Base-by-base conservation (phyloP, 208 protist species). In the Trypanosoma scelopori region DNA sequence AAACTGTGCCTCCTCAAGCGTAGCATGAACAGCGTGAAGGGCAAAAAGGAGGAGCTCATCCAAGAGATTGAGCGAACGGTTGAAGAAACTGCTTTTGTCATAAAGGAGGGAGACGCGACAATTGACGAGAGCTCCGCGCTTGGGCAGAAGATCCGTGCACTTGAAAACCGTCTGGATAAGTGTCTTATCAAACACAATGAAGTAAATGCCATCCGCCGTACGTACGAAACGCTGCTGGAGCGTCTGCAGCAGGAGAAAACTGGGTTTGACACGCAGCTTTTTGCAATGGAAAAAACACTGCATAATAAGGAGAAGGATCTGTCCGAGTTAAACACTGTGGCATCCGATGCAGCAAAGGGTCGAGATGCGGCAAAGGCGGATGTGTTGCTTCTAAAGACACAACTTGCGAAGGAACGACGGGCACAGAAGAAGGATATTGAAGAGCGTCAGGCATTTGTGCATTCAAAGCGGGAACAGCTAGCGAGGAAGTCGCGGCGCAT, bases 141-240 rank as follows among this genome's bases (percentile, higher is more conserved):
- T n/a, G 85, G 87, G 5, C 82, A 94, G 56, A 92, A 97, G 48
- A 98, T 99, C 25, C 85, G 95, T 32, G 84, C 79, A 4, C 83
- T 99, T 6, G 96, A 99, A 74, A 98, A 98, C 69, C 76, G 94
- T 11, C 85, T 99, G 0, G 97, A 99, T 75, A 99, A 98, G 82
- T 97, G 94, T 27, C 91, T 98, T 27, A 97, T 99, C 56, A 99
- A 98, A 82, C 95, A 97, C 88, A 98, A 98, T 71, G 97, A 99
- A 66, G 93, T 97, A 11, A 87, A 90, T 67, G 84, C 85, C 45
- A 98, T 99, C 52, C 81, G 87, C 18, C 93, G 91, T 51, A 98
- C 97, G 16, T 99, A 98, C 78, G 91, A 98, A 74, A 90, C 95
- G 56, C 94, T 98, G 52, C 76, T 98, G 61, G 85, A 97, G 70